phyloP scores from a whole-genome alignment of 2,329 filamentous ascomycete genomes.

The Knoxdaviesia capensis region DNA sequence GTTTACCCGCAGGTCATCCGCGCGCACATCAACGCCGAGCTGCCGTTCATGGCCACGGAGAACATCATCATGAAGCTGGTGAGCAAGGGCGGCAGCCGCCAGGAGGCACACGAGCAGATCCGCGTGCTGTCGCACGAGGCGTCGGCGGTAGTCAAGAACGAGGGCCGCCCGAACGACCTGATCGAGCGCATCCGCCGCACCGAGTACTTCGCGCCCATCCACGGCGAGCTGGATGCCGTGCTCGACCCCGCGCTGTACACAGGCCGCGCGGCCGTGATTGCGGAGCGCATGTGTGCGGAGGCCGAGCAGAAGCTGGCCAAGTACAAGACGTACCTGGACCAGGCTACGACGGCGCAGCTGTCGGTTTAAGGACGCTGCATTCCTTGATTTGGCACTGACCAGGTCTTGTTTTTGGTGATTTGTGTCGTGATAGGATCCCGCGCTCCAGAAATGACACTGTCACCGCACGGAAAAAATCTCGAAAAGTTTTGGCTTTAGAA shows the following conservation, averaged over 20 bases:
- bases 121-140: slow-evolving; percentile 66
- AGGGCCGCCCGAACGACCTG: slow-evolving; percentile 47
- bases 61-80: slow-evolving; percentile 59
- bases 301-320: slow-evolving; percentile 17
- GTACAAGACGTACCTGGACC: slow-evolving; percentile 16
- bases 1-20: slow-evolving; percentile 60
- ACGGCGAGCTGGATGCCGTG: slow-evolving; percentile 46
- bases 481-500: no score
- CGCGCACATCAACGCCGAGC: slow-evolving; percentile 47
- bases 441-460: no score
- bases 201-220: slow-evolving; percentile 57
- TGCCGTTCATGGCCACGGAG: slow-evolving; percentile 67
- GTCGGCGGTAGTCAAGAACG: slow-evolving; percentile 32
- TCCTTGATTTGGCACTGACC: no score
- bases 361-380: slow-evolving; percentile 12
- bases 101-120: slow-evolving; percentile 77
- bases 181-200: slow-evolving; percentile 55
- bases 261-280: slow-evolving; percentile 23
- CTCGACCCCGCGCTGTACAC: slow-evolving; percentile 37
- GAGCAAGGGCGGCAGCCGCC: slow-evolving; percentile 48
- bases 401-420: no score
- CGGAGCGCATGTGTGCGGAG: slow-evolving; percentile 22
- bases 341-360: slow-evolving; percentile 15
- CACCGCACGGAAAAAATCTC: no score
- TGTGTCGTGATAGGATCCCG: no score